Percentiles rank a stretch among this genome's conserved stretches.
phyloP scores from a whole-genome alignment of 2,329 filamentous ascomycete genomes.

The Ampelomyces quisqualis region DNA sequence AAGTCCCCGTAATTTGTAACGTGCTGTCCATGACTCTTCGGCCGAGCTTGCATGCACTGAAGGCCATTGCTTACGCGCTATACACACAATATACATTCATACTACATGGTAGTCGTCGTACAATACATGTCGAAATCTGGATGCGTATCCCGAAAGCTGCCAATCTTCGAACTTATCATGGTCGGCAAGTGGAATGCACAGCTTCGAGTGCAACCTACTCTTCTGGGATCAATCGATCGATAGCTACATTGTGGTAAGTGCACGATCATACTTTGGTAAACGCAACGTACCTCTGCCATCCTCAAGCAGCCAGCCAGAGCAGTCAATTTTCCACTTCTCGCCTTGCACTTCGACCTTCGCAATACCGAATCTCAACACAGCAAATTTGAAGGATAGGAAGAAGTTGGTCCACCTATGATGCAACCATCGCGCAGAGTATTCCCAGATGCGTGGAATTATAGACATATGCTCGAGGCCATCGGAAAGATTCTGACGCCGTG shows the following conservation, averaged over 20 bases:
- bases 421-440: constrained; percentile 33
- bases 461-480: constrained; percentile 30
- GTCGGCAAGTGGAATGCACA: too few relatives aligned
- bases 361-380: constrained; percentile 37
- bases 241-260: constrained; percentile 22
- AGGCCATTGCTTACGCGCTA: too few relatives aligned
- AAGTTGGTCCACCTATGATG: constrained; percentile 42
- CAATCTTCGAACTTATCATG: too few relatives aligned
- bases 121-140: too few relatives aligned
- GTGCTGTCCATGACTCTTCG: too few relatives aligned
- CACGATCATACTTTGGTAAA: neutral
- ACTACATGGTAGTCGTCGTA: too few relatives aligned
- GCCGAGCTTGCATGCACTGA: too few relatives aligned
- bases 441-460: constrained; percentile 27
- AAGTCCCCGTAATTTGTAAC: too few relatives aligned
- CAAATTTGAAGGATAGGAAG: constrained; percentile 40
- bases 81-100: too few relatives aligned
- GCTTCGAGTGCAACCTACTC: constrained; percentile 16
- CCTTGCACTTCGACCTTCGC: constrained; percentile 33
- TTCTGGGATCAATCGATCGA: constrained; percentile 36
- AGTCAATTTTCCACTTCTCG: constrained; percentile 42
- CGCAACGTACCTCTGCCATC: constrained; percentile 37
- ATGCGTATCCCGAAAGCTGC: too few relatives aligned
- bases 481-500: constrained; percentile 26
- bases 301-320: constrained; percentile 35